These are phyloP conservation scores for Roridomyces roridus DNA, from an alignment of 768 basidiomycete species.

Conservation along the genomic window DNA sequence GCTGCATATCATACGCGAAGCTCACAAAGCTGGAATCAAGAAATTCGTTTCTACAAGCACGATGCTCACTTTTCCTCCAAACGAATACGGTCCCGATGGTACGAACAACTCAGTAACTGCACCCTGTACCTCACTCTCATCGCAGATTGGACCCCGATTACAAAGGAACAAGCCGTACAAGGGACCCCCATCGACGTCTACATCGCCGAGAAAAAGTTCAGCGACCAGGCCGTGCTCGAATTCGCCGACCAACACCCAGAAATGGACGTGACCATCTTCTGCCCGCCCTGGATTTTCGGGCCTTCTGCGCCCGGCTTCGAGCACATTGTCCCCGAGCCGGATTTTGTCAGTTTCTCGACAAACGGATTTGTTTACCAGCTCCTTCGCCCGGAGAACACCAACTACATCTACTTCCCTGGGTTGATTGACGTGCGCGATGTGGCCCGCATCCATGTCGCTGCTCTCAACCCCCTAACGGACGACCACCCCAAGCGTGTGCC, in stretches of 20 bases:
- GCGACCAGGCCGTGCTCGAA: conserved; percentile 11
- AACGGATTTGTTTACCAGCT: conserved; percentile 18
- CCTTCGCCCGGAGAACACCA: conserved; percentile 6
- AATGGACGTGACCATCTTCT: conserved; percentile 23
- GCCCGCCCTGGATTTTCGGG: conserved; percentile 30
- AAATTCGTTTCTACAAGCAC: conserved; percentile 31
- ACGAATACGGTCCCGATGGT: conserved; percentile 15
- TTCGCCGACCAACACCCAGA: conserved; percentile 18
- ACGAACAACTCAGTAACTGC: not conserved
- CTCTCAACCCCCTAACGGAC: conserved; percentile 1
- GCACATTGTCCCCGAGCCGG: conserved; percentile 19
- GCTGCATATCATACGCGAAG: conserved; percentile 33
- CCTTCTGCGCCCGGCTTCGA: conserved; percentile 31
- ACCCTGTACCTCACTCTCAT: not conserved
- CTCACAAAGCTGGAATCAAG: conserved; percentile 28
- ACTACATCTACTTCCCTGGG: conserved; percentile 1
- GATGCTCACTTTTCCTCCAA: conserved; percentile 16
- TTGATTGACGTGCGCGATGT: conserved; percentile 24
- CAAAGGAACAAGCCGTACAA: conserved; percentile 10
- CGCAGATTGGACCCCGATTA: conserved; percentile 14
- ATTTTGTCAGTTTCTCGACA: conserved; percentile 16
- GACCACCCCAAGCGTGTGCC: conserved; percentile 11
- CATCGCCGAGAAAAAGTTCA: conserved; percentile 14
- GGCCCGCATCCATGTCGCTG: conserved; percentile 21
- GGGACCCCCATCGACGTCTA: conserved; percentile 5